Conservation (phyloP, 495 filamentous ascomycete species). For the Neurospora sp. region DNA sequence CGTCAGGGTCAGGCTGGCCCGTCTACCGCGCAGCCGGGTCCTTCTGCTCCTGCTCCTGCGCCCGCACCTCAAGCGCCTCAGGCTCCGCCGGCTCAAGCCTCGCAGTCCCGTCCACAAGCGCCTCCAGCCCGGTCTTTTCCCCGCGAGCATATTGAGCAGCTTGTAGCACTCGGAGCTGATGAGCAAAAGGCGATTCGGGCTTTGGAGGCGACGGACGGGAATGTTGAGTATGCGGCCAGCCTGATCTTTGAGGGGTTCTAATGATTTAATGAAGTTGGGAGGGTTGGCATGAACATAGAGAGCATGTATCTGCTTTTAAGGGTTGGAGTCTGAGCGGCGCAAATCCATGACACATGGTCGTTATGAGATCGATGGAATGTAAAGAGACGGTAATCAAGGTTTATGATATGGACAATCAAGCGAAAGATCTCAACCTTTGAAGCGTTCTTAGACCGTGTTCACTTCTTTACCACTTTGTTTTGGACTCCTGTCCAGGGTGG, state of each 20-base stretch:
- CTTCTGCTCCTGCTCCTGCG: conserved; percentile 24
- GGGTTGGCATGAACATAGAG: neutral
- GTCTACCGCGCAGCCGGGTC: conserved; percentile 3
- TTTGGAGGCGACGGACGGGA: conserved; percentile 70
- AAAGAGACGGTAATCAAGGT: neutral
- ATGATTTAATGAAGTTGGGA: neutral
- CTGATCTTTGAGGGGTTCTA: conserved; percentile 55
- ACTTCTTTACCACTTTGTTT: neutral
- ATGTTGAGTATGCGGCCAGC: conserved; percentile 78
- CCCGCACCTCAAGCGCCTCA: conserved; percentile 2
- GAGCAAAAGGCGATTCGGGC: conserved; percentile 70
- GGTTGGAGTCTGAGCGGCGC: neutral
- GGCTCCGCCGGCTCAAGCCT: conserved; percentile 1
- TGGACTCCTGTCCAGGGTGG: neutral
- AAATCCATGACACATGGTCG: neutral
- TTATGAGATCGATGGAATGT: neutral
- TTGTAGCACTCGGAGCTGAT: conserved; percentile 71
- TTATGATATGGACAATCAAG: neutral
- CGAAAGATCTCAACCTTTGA: neutral
- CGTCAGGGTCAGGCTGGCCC: conserved; percentile 6
- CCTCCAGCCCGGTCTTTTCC: conserved; percentile 35
- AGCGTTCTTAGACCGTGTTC: neutral
- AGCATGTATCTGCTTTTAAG: neutral
- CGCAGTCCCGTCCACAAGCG: conserved; percentile 6
- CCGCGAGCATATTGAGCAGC: conserved; percentile 53